Evolutionary conservation across 1,284 basidiomycete species (phyloP).

Genomic region (Phlebopus sp.): DNA sequence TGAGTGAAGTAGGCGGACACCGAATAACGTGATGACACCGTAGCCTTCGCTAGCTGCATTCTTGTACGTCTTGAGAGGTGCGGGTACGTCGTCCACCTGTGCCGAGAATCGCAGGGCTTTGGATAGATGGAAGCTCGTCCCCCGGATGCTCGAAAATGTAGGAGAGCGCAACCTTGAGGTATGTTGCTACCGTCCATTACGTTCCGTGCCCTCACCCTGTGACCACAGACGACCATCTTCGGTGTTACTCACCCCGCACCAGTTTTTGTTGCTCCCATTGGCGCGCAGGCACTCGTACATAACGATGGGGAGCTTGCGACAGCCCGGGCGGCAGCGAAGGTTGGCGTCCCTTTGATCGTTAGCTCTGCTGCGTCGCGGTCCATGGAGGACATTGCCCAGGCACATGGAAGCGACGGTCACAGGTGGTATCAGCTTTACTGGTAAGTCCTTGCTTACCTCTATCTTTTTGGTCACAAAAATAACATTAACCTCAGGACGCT

Average conservation of each 20-base stretch:
- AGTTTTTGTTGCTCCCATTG: conserved; percentile 70
- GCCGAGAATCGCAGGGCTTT: conserved; percentile 55
- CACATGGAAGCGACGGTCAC: conserved; percentile 53
- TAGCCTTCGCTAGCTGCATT: conserved; percentile 48
- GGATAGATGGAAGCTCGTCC: conserved; percentile 62
- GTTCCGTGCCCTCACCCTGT: not conserved
- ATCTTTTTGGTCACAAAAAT: not conserved
- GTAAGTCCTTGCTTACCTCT: conserved; percentile 27
- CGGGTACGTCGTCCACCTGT: conserved; percentile 58
- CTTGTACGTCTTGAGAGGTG: conserved; percentile 60
- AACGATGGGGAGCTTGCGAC: conserved; percentile 66
- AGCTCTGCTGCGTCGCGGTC: conserved; percentile 69
- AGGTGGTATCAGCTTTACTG: conserved; percentile 85
- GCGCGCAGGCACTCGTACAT: conserved; percentile 70
- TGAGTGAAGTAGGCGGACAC: conserved; percentile 19
- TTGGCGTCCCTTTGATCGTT: conserved; percentile 68
- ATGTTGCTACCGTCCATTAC: conserved; percentile 11
- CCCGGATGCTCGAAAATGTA: conserved; percentile 75
- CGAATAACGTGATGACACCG: not conserved
- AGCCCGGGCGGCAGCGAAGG: conserved; percentile 60
- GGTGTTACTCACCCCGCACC: conserved; percentile 65
- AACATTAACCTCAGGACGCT: conserved; percentile 43
- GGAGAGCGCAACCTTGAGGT: conserved; percentile 63
- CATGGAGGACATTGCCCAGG: conserved; percentile 71
- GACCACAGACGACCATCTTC: conserved; percentile 60